Percentiles rank a stretch among this genome's conserved stretches.
Evolutionary conservation across 2,329 filamentous ascomycete species (phyloP).

Genomic region (Verticillium nubilum): DNA sequence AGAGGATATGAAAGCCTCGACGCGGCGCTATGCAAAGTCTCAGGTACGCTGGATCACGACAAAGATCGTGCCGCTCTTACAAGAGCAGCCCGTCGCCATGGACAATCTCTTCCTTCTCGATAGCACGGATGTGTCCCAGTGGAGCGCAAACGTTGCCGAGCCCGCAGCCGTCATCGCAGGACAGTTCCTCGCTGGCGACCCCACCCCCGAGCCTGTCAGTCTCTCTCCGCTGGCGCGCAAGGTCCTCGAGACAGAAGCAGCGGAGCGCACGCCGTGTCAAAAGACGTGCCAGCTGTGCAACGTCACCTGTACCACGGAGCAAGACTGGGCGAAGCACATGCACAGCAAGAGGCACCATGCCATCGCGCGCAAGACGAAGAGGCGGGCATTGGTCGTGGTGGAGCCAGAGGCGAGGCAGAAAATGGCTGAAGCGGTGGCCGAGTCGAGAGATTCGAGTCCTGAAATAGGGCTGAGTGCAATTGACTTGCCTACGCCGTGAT

Average conservation of each 20-base stretch:
- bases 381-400: slow-evolving; percentile 27
- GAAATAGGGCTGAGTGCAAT: neutral
- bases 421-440: neutral
- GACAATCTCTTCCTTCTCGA: slow-evolving; percentile 73
- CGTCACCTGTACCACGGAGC: slow-evolving; percentile 52
- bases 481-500: neutral
- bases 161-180: slow-evolving; percentile 59
- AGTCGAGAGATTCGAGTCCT: neutral
- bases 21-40: slow-evolving; percentile 78
- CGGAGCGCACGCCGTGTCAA: slow-evolving; percentile 52
- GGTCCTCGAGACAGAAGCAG: slow-evolving; percentile 46
- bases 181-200: slow-evolving; percentile 54
- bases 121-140: slow-evolving; percentile 62
- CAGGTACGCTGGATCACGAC: slow-evolving; percentile 84
- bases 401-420: neutral
- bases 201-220: slow-evolving; percentile 44
- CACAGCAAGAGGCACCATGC: slow-evolving; percentile 29
- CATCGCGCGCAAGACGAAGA: slow-evolving; percentile 28
- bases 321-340: slow-evolving; percentile 35
- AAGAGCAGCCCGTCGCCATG: slow-evolving; percentile 44
- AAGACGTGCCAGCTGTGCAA: slow-evolving; percentile 71
- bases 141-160: slow-evolving; percentile 56
- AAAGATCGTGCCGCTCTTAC: slow-evolving; percentile 69
- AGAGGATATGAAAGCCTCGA: slow-evolving; percentile 75
- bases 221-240: slow-evolving; percentile 43